Conservation (phyloP, 805 yeast species). For the Alloascoidea africana region DNA sequence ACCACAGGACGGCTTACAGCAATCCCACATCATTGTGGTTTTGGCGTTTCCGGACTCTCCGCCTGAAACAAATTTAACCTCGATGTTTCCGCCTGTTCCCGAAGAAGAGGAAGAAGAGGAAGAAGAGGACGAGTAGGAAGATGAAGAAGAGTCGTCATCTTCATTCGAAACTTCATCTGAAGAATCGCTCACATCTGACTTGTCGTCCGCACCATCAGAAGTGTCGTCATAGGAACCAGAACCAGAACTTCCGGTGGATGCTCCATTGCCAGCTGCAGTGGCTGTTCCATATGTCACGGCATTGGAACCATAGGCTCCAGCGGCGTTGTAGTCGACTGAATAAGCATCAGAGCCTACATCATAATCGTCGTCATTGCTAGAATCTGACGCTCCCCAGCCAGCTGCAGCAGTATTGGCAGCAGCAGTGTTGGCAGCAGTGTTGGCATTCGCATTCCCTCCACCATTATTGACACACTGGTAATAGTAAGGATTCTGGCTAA, state of each 20-base stretch:
- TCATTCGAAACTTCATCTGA: background rate
- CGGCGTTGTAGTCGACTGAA: too few relatives aligned
- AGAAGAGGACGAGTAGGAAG: constrained; percentile 3
- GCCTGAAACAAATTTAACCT: background rate
- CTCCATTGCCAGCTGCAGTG: background rate
- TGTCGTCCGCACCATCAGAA: background rate
- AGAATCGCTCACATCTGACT: too few relatives aligned
- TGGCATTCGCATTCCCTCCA: background rate
- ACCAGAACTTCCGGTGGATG: too few relatives aligned
- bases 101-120: constrained; percentile 2
- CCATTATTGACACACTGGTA: background rate
- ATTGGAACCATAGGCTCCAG: background rate
- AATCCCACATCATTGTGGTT: background rate
- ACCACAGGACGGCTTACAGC: constrained; percentile 1
- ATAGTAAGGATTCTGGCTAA: background rate
- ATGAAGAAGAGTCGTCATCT: constrained; percentile 2
- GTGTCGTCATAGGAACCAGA: too few relatives aligned
- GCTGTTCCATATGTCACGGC: background rate
- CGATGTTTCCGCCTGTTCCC: background rate
- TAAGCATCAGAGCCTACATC: background rate
- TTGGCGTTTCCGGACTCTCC: background rate
- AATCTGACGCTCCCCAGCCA: background rate
- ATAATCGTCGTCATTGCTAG: background rate
- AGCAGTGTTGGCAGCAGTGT: background rate
- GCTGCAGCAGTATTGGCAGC: background rate